Evolutionary conservation across 345 rosid genomes (phyloP), one percentile per base, ranked within the genome.

Genomic region (Rubroshorea leprosula): DNA sequence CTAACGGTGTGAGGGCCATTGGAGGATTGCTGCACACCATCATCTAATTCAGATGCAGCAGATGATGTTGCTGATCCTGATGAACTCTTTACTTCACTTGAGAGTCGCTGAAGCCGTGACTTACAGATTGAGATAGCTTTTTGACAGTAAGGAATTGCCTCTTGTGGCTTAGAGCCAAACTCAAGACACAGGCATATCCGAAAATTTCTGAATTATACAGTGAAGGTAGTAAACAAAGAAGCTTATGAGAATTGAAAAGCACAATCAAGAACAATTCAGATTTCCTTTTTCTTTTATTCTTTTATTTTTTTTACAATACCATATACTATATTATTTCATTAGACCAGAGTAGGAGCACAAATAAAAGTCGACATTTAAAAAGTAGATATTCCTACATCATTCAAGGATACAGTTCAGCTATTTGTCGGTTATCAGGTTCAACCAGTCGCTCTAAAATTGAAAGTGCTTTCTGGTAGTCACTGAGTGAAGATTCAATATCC

Each of bases 381-480:
- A n/a, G 48, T 44, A 21, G 25, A 48, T 27, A 38, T 41, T 27
- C 22, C 46, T 58, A 63, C 27, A 41, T 29, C 6, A 19, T 39
- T 1, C 41, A 71, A 89, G 96, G 96, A 93, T 93, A 93, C 97
- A 89, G 24, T 82, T 89, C 96, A 13, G 97, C 96, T 38, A 81
- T 52, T 74, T 69, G 86, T 44, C 96, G 80, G 81, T 83, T 80
- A 63, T 93, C 99, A 0, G 95, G 84, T 62, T 87, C 96, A 78
- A 93, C 99, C 55, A 89, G 68, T 55, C 74, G 76, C 66, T 82
- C 90, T 29, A 93, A 63, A 56, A 85, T 79, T 62, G 80, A 76
- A 15, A 93, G 70, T 0, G 96, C 96, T 49, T 80, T 77, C 75
- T 79, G 75, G 75, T 87, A 89, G 78, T 89, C 97, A 58, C 80